Evolutionary conservation across 768 basidiomycete genomes (phyloP).

Genomic region (Suillus sp.): DNA sequence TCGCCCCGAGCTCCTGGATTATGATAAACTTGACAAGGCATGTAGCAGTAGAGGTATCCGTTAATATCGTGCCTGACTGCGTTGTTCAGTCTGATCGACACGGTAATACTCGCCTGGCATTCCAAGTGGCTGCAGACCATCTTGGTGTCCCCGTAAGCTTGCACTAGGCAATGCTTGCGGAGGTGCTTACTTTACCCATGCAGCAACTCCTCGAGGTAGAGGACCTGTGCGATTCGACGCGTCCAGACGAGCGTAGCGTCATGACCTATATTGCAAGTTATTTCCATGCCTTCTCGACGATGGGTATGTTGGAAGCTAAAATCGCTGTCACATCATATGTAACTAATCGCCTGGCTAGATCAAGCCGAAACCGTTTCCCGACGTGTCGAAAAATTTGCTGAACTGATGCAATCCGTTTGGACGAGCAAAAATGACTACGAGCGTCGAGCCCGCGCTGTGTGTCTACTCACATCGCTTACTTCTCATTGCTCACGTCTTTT

Average conservation of each 20-base stretch:
- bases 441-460: slow-evolving; percentile 71
- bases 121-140: slow-evolving; percentile 83
- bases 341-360: slow-evolving; percentile 47
- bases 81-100: slow-evolving; percentile 65
- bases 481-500: neutral
- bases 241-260: slow-evolving; percentile 93
- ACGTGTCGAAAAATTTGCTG: slow-evolving; percentile 93
- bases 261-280: slow-evolving; percentile 98
- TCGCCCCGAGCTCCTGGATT: slow-evolving; percentile 93
- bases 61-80: slow-evolving; percentile 15
- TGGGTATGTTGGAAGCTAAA: slow-evolving; percentile 59
- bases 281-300: slow-evolving; percentile 97
- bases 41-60: slow-evolving; percentile 8
- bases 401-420: slow-evolving; percentile 94
- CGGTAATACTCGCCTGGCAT: slow-evolving; percentile 85
- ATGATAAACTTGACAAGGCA: slow-evolving; percentile 82
- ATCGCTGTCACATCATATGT: neutral
- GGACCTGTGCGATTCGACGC: slow-evolving; percentile 85
- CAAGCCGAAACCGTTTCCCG: slow-evolving; percentile 94
- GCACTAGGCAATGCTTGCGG: neutral
- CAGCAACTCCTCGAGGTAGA: slow-evolving; percentile 96
- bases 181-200: slow-evolving; percentile 1
- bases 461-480: slow-evolving; percentile 21
- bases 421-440: slow-evolving; percentile 89
- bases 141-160: slow-evolving; percentile 84